Base-by-base conservation (phyloP, 2,329 filamentous ascomycete genomes). In the Paraconiothyrium brasiliense region DNA sequence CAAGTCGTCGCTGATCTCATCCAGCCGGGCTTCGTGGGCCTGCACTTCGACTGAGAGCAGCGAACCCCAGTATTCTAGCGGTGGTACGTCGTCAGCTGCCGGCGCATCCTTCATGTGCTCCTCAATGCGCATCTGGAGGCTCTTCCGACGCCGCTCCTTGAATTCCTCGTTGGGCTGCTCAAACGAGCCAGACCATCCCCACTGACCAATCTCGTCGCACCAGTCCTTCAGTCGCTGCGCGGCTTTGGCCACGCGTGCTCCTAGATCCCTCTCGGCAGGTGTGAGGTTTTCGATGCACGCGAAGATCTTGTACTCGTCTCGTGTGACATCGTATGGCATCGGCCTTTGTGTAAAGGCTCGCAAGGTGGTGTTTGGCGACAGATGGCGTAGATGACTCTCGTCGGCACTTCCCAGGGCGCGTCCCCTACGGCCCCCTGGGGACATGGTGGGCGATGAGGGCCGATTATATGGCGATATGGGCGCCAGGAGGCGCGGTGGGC, bases 221-320 rank as follows among this genome's bases (percentile, higher is more conserved):
- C 92, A 95, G 71, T 87, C 85, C 76, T 90, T 85, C 64, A 95
- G 87, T 65, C 86, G 88, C 69, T 90, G 87, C 13, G 90, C 90
- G 16, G 90, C 89, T 63, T 89, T 78, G 46, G 91, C 91, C 47
- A 91, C 89, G 64, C 87, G 86, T 70, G 90, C 83, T 46, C 89
- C 91, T 76, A 94, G 89, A 16, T 90, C 88, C 69, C 90, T 87
- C 77, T 94, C 90, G 27, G 86, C 80, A 3, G 84, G 79, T 1
- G 89, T 89, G 16, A 90, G 87, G 39, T 81, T 82, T 62, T 89
- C 85, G 61, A 93, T 84, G 72, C 88, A 91, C 50, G 79, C 67
- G 37, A 79, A 76, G 44, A 81, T 72, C n/a, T 74, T 74, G 69
- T 79, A 79, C 59, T 79, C 73, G 62, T 78, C 76, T 51, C 73